Evolutionary conservation across 2,329 filamentous ascomycete species (phyloP).

Genomic region (Colletotrichum caudatum): DNA sequence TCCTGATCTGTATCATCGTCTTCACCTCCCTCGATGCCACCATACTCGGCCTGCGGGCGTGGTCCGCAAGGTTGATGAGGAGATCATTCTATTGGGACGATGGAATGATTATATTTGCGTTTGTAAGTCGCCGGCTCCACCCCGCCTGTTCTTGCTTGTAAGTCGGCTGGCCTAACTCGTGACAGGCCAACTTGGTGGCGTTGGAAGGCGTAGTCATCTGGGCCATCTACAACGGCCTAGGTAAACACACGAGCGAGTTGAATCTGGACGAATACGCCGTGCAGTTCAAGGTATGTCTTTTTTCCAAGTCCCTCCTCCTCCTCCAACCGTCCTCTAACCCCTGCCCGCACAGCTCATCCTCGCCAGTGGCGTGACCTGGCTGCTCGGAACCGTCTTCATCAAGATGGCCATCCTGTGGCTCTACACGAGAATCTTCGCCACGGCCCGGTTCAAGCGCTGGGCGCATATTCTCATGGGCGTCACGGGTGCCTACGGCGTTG

Average conservation of each 20-base stretch:
- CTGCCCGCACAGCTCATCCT: constrained; percentile 41
- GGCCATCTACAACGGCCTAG: constrained; percentile 45
- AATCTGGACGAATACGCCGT: constrained; percentile 24
- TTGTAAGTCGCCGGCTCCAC: constrained; percentile 40
- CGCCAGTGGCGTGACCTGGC: constrained; percentile 48
- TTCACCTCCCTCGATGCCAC: constrained; percentile 41
- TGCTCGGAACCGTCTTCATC: constrained; percentile 46
- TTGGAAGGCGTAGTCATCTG: constrained; percentile 43
- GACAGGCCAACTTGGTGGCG: constrained; percentile 34
- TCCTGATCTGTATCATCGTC: constrained; percentile 38
- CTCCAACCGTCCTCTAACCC: constrained; percentile 1
- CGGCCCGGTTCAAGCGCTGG: constrained; percentile 45
- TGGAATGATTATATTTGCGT: constrained; percentile 42
- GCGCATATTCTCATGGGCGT: constrained; percentile 45
- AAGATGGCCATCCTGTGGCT: constrained; percentile 51
- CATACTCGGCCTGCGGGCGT: constrained; percentile 44
- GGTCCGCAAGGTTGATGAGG: constrained; percentile 41
- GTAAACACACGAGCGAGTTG: constrained; percentile 42
- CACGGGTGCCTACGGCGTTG: constrained; percentile 46
- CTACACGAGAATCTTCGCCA: constrained; percentile 49
- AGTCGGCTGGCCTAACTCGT: constrained; percentile 6
- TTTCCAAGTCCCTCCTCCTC: background rate
- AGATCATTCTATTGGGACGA: constrained; percentile 45
- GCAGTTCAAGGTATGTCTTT: constrained; percentile 31
- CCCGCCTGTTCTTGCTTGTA: background rate